Base-by-base conservation (phyloP, 2,329 filamentous ascomycete genomes). In the Chrysoporthe austroafricana region DNA sequence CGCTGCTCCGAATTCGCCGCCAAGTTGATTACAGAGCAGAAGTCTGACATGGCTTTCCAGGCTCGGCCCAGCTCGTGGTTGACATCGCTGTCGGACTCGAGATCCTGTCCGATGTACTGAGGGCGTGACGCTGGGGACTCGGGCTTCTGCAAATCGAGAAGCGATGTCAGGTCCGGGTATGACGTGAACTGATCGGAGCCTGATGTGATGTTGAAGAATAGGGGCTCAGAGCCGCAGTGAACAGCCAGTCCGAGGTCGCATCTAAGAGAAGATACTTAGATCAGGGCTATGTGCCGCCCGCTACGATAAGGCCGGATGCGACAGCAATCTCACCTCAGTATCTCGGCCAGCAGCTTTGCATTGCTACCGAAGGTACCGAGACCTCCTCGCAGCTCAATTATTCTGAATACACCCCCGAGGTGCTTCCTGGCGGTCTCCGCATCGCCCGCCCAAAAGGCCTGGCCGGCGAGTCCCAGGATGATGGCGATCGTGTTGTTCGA, bases 381-480 rank as follows among this genome's bases (percentile, higher is more conserved):
- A 1, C 79, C 79, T 3, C 80, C 80, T 64, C 77, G 76, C 42
- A 82, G 43, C 21, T 74, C 68, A 9, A 80, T 73, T 4, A 82
- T 79, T 66, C 74, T 78, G 32, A 72, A 73, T 21, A 82, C 73
- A 7, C 79, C 80, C 34, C 75, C 62, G 66, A 81, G 73, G 64
- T 81, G 79, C 34, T 78, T 71, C 14, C 64, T 72, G 1, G 77
- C 76, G 0, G 73, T 68, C 7, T 73, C 63, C 14, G 64, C 62
- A 54, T 81, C 74, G 5, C 76, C 75, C 0, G 62, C 70, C 14
- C 74, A 67, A 34, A 74, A 71, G 7, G 79, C 76, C 63, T 76
- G 72, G 2, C 70, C 70, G 1, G 77, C 76, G 18, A 81, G 69
- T 18, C 70, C 72, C 62, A 80, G 50, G 1, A 81, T 71, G 0